Base-by-base conservation (phyloP, 2,329 filamentous ascomycete species). In the Uncinocarpus reesii region DNA sequence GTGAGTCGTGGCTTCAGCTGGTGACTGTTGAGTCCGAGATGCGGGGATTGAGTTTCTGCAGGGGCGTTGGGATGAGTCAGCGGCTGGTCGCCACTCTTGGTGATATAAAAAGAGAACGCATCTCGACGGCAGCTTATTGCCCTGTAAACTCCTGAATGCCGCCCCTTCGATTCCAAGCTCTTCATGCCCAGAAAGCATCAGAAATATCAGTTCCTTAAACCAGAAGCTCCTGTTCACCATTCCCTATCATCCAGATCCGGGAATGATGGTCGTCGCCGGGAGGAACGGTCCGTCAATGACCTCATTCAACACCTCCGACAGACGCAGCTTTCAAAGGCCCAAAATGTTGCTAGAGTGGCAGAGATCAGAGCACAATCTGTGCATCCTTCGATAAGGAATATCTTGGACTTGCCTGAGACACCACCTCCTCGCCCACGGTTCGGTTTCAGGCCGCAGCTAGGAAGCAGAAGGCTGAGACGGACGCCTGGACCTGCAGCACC, bases 111-210 rank as follows among this genome's bases (percentile, higher is more conserved):
- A n/a, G n/a, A n/a, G n/a, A n/a, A n/a, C n/a, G n/a, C n/a, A n/a
- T n/a, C n/a, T n/a, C n/a, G n/a, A n/a, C n/a, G n/a, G n/a, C n/a
- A n/a, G n/a, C n/a, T n/a, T n/a, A n/a, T n/a, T n/a, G n/a, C n/a
- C n/a, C n/a, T n/a, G n/a, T n/a, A n/a, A n/a, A n/a, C n/a, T n/a
- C n/a, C n/a, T n/a, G n/a, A n/a, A n/a, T n/a, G n/a, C n/a, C n/a
- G n/a, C n/a, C n/a, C n/a, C n/a, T n/a, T n/a, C n/a, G 10, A 6
- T 40, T 10, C 18, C 16, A 11, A 47, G 13, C 26, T 48, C 56
- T 56, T 55, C 59, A 73, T 73, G 71, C 69, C 71, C 57, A 73
- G 71, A 61, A 73, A 72, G 58, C 63, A 69, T 58, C 62, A 63
- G 46, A 65, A 63, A 34, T 42, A 36, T 15, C 53, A 57, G 21